These are phyloP conservation scores for Angomonas deanei DNA, from an alignment of 208 protist genomes.

Conservation along the genomic window DNA sequence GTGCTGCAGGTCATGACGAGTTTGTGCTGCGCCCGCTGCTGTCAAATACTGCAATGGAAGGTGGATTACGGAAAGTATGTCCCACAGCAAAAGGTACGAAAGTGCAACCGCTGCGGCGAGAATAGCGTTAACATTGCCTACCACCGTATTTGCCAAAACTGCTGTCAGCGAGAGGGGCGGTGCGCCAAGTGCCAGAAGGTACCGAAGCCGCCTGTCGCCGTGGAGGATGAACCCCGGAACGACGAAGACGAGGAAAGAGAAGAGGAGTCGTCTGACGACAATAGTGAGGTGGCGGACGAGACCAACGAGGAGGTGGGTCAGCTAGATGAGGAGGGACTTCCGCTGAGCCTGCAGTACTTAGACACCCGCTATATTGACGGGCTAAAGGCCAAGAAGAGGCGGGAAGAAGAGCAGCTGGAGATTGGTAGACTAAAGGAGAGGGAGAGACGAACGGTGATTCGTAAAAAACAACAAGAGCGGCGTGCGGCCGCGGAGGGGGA, in stretches of 20 bases:
- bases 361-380: background rate
- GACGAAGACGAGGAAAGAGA: constrained; percentile 6
- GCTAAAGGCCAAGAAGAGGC: background rate
- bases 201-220: constrained; percentile 5
- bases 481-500: background rate
- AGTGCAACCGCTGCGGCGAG: constrained; percentile 68
- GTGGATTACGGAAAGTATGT: constrained; percentile 84
- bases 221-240: constrained; percentile 9
- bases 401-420: background rate
- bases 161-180: constrained; percentile 21
- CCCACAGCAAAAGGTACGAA: constrained; percentile 34
- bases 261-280: background rate
- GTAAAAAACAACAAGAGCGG: background rate
- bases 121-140: constrained; percentile 59
- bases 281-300: background rate
- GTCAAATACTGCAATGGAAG: constrained; percentile 87
- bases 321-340: background rate
- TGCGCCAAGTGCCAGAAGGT: constrained; percentile 87
- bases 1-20: constrained; percentile 54
- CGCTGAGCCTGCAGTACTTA: background rate
- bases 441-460: background rate
- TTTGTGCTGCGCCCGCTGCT: constrained; percentile 78
- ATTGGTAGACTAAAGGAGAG: background rate
- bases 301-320: no score
- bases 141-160: constrained; percentile 81